Conservation (phyloP, 768 basidiomycete species). For the Macrolepiota albuminosa region DNA sequence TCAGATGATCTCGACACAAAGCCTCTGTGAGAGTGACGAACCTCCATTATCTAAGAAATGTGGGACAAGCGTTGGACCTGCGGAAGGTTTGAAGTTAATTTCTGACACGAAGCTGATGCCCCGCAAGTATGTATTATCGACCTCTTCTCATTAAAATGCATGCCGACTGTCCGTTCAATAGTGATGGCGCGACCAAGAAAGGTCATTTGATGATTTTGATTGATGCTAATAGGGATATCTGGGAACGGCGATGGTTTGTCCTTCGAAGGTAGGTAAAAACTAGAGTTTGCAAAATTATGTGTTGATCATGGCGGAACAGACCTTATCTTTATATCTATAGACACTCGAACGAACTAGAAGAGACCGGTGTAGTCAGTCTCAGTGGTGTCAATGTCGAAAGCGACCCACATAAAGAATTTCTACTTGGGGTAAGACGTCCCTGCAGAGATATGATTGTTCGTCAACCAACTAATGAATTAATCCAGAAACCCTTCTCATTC, state of each 20-base stretch:
- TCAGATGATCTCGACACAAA: conserved; percentile 78
- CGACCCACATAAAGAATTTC: conserved; percentile 81
- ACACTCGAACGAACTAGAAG: conserved; percentile 81
- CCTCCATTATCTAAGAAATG: conserved; percentile 25
- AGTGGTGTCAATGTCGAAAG: conserved; percentile 80
- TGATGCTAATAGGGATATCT: conserved; percentile 74
- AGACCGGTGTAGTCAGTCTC: conserved; percentile 78
- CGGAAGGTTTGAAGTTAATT: conserved; percentile 61
- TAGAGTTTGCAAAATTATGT: not conserved
- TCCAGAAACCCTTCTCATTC: conserved; percentile 79
- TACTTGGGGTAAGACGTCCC: conserved; percentile 68
- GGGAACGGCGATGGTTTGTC: conserved; percentile 86
- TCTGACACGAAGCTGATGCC: conserved; percentile 71
- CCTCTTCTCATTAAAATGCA: not conserved
- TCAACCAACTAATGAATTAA: conserved; percentile 1
- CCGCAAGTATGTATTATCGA: conserved; percentile 45
- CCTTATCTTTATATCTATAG: conserved; percentile 88
- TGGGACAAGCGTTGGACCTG: conserved; percentile 29
- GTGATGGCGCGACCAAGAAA: conserved; percentile 80
- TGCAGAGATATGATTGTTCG: not conserved
- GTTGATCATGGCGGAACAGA: conserved; percentile 33
- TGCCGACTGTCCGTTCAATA: conserved; percentile 23
- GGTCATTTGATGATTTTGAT: conserved; percentile 77
- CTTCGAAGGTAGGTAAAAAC: conserved; percentile 61
- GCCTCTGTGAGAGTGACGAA: conserved; percentile 56